Conservation (phyloP, 2,329 filamentous ascomycete genomes). For the Aureobasidium sp. region DNA sequence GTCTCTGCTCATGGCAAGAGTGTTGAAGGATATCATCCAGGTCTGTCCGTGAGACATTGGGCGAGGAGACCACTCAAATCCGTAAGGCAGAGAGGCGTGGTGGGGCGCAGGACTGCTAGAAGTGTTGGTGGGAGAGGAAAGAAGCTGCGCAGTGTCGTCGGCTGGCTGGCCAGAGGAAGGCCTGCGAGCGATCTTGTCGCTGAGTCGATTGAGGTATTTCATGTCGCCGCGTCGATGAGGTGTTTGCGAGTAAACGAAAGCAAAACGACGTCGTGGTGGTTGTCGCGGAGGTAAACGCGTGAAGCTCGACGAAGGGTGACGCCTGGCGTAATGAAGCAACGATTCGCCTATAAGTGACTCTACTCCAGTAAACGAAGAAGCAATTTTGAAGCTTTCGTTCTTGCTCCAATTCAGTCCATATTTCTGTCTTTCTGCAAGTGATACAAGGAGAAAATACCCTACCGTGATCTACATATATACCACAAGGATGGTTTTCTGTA, state of each 20-base stretch:
- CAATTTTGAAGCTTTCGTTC: neutral
- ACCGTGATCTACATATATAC: neutral
- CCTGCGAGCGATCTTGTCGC: constrained; percentile 4
- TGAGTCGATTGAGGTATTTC: neutral
- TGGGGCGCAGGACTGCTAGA: neutral
- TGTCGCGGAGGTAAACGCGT: neutral
- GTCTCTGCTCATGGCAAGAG: neutral
- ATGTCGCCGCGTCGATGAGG: neutral
- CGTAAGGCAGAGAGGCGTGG: neutral
- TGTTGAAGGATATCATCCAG: neutral
- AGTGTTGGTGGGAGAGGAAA: neutral
- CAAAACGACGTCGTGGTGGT: neutral
- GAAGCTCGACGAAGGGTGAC: neutral
- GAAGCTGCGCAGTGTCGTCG: neutral
- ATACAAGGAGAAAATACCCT: neutral
- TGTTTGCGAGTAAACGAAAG: neutral
- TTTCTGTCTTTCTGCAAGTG: neutral
- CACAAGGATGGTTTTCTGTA: neutral
- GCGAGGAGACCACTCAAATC: neutral
- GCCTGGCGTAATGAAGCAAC: neutral
- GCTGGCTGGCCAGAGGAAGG: neutral
- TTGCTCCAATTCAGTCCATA: neutral
- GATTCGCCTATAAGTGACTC: neutral
- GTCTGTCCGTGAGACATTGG: neutral
- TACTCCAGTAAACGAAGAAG: neutral